These are phyloP conservation scores for Penicillium sp. DNA, from an alignment of 2,329 filamentous ascomycete species.

Conservation along the genomic window DNA sequence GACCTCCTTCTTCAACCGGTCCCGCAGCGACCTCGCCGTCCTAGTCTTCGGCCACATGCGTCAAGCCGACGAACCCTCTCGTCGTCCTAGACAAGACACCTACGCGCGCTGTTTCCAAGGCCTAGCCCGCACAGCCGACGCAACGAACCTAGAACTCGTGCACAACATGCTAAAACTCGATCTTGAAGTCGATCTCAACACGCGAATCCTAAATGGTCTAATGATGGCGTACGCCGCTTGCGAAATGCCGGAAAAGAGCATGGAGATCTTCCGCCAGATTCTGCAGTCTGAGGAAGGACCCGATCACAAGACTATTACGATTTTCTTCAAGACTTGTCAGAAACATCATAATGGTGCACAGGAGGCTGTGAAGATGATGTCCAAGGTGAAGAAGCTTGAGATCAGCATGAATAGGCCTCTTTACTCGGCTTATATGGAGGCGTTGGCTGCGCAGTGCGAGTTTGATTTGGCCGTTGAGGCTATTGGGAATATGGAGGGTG, in stretches of 20 bases:
- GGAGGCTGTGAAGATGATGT: conserved; percentile 52
- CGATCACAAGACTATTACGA: conserved; percentile 71
- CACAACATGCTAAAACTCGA: conserved; percentile 97
- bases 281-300: conserved; percentile 81
- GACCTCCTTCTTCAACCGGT: conserved; percentile 73
- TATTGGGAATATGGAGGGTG: conserved; percentile 63
- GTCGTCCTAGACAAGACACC: conserved; percentile 66
- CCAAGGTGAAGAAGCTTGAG: conserved; percentile 64
- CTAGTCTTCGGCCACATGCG: conserved; percentile 93
- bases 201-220: conserved; percentile 72
- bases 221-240: conserved; percentile 80
- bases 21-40: conserved; percentile 77
- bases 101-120: conserved; percentile 78
- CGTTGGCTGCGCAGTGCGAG: conserved; percentile 68
- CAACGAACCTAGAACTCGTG: conserved; percentile 66
- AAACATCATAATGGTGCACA: conserved; percentile 44
- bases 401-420: conserved; percentile 71
- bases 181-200: conserved; percentile 70
- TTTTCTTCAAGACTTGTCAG: conserved; percentile 77
- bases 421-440: conserved; percentile 72
- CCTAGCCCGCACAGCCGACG: conserved; percentile 58
- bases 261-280: conserved; percentile 82
- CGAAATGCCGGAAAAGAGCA: conserved; percentile 61
- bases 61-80: conserved; percentile 60
- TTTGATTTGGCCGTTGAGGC: conserved; percentile 64